Base-by-base conservation (phyloP, 164 flowering plant genomes). In the Piper longum region DNA sequence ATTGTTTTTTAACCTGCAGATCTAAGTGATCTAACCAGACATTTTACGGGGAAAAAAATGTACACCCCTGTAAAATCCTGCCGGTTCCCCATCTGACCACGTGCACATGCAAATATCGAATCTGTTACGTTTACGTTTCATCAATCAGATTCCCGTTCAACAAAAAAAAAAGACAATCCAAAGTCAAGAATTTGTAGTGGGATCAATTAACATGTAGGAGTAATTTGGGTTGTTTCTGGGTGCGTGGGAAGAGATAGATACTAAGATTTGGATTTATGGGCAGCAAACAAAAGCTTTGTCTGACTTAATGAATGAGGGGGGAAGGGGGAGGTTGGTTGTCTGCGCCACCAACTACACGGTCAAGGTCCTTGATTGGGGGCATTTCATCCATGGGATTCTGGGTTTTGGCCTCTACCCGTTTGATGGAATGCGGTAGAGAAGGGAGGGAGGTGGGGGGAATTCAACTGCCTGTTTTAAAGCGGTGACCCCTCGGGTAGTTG, bases 251-350 rank as follows among this genome's bases (percentile, higher is more conserved):
- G 57, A 55, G 19, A 26, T 8, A 55, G 57, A 55, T 16, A 55
- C 8, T 18, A 13, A 41, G 60, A 41, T 26, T 26, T 36, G 41
- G 41, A 57, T 26, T 57, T 57, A 18, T 7, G 7, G 60, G 39
- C 40, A 19, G 7, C 40, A 18, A 14, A 41, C 16, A 54, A 16
- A 4, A 26, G 17, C n/a, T 57, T 26, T 41, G 41, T 57, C 26
- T 11, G 60, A 14, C 14, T 57, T 4, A 16, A 36, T 41, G 26
- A 9, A 36, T 11, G 42, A 57, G 41, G 26, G 48, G 45, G 57
- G 76, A 74, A 63, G 69, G 82, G 78, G 36, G 36, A 26, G 36
- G 36, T 82, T 77, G 84, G 83, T 80, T 68, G 81, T 56, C 83
- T 39, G 43, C 72, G 19, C 71, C 73, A 71, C 73, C 69, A 70